Evolutionary conservation across 1,284 basidiomycete species (phyloP).

Genomic region (Fomitopsis schrenkii): DNA sequence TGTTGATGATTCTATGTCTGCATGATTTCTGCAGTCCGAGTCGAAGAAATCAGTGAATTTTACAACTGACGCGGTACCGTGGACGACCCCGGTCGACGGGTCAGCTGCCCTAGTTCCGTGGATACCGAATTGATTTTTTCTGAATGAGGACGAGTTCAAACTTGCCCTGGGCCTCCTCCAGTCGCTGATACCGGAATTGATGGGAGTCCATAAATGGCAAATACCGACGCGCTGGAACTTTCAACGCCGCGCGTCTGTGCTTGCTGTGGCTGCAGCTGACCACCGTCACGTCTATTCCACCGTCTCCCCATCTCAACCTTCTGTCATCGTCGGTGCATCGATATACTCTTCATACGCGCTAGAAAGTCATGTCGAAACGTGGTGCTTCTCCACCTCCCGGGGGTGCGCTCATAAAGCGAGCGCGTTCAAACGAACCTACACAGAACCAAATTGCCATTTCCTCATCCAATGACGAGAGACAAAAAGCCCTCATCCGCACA

Average conservation of each 20-base stretch:
- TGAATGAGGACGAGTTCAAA: too few relatives aligned
- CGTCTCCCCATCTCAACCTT: not conserved
- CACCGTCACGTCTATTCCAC: not conserved
- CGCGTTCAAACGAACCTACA: conserved; percentile 52
- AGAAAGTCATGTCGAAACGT: conserved; percentile 60
- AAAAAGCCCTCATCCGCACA: conserved; percentile 72
- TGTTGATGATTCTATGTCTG: too few relatives aligned
- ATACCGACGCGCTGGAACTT: not conserved
- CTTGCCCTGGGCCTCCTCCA: too few relatives aligned
- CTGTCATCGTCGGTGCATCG: not conserved
- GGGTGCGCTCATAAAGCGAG: conserved; percentile 61
- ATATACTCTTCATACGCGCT: not conserved
- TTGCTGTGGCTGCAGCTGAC: not conserved
- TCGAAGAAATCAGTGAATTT: too few relatives aligned
- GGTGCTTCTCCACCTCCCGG: conserved; percentile 50
- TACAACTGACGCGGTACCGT: too few relatives aligned
- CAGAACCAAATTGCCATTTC: conserved; percentile 74
- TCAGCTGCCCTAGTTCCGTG: too few relatives aligned
- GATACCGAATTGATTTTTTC: too few relatives aligned
- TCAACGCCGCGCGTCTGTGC: not conserved
- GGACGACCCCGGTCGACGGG: too few relatives aligned
- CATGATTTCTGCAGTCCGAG: too few relatives aligned
- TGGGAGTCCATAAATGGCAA: not conserved
- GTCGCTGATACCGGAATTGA: too few relatives aligned
- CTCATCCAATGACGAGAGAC: conserved; percentile 61